Base-by-base conservation (phyloP, 352 stramenopile genomes). In the Globisporangium carolinianum region DNA sequence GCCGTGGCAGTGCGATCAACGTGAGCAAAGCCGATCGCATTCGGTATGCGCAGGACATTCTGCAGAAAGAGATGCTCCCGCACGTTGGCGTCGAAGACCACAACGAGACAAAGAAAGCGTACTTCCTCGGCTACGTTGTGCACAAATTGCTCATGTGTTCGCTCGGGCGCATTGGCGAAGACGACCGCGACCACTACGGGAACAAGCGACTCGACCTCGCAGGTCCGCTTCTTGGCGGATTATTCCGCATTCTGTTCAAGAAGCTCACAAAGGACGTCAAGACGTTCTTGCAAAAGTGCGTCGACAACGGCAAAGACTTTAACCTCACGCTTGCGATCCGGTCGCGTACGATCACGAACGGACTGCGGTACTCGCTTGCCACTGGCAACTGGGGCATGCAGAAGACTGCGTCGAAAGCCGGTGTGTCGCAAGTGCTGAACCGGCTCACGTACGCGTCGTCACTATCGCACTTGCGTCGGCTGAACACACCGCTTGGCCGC, bases 151-250 rank as follows among this genome's bases (percentile, higher is more conserved):
- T 99, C 47, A 98, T 98, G 87, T 99, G 97, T 68, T 98, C 95
- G 58, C 78, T 99, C 11, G 97, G 96, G 37, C 88, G 97, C 38
- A 88, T 97, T 24, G 94, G 97, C 18, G 97, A 99, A 74, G 97
- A 99, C 68, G 98, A 99, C 73, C 92, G 97, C 63, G 98, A 99
- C 84, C 97, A 99, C 73, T 99, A 99, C 77, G 97, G 96, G 53
- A 99, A 99, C 84, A 99, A 99, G 70, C 89, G 98, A 42, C 70
- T 99, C 39, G 98, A 99, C 90, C 80, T 99, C 55, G 98, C 97
- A 18, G 98, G 98, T 61, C 96, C 97, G 9, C 72, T 99, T 56
- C 78, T 99, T 5, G 97, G 91, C 36, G 94, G 96, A 39, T 78
- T 99, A 46, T 99, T 99, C 79, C 90, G 97, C 57, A 85, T 98